Percentiles rank a stretch among this genome's conserved stretches.
Conservation (phyloP, 768 basidiomycete species). For the Suillus brevipes region DNA sequence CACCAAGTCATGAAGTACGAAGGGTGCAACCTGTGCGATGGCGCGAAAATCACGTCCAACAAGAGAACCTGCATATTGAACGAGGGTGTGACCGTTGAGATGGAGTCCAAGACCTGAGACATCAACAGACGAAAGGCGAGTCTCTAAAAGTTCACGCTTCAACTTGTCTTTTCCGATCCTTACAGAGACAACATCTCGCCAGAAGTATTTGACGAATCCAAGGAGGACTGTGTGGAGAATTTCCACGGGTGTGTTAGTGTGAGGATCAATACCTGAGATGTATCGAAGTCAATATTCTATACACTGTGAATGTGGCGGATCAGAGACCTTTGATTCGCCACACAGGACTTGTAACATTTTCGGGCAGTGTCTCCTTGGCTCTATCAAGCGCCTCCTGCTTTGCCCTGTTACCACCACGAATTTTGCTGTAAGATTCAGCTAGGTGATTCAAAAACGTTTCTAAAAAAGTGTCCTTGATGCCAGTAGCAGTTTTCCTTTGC, state of each 20-base stretch:
- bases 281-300: neutral
- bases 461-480: conserved; percentile 16
- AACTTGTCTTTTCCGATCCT: conserved; percentile 5
- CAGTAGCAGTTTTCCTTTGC: conserved; percentile 2
- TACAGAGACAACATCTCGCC: conserved; percentile 15
- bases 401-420: conserved; percentile 7
- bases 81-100: conserved; percentile 15
- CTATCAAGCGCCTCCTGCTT: conserved; percentile 1
- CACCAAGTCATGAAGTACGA: conserved; percentile 15
- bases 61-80: conserved; percentile 22
- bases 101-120: conserved; percentile 14
- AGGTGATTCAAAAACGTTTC: conserved; percentile 9
- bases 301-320: neutral
- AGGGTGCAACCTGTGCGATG: conserved; percentile 18
- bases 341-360: conserved; percentile 14
- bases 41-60: conserved; percentile 21
- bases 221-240: conserved; percentile 25
- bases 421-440: neutral
- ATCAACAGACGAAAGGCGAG: conserved; percentile 12
- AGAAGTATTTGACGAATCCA: conserved; percentile 25
- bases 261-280: conserved; percentile 19
- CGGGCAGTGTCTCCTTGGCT: neutral
- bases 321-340: conserved; percentile 12
- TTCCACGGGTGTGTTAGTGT: conserved; percentile 23
- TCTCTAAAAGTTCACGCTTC: conserved; percentile 7